A percentile compares a stretch with the other conserved stretches of the same genome.
These are phyloP conservation scores for Fusarium goolgardi DNA, from an alignment of 2,329 filamentous ascomycete genomes.

Conservation along the genomic window DNA sequence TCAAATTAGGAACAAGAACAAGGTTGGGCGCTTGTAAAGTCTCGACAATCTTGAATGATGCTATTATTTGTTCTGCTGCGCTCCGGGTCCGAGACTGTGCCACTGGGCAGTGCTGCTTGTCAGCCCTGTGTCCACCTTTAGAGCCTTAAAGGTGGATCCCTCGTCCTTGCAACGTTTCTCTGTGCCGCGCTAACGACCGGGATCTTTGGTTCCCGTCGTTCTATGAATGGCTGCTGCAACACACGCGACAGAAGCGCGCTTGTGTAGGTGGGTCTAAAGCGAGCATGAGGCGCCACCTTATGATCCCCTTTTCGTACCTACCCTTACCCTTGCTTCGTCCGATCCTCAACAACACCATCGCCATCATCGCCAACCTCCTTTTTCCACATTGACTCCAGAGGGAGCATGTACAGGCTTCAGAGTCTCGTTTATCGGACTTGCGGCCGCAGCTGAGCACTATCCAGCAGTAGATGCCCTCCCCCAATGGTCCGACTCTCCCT, in stretches of 20 bases:
- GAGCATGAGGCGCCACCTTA: constrained; percentile 19
- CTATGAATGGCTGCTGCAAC: constrained; percentile 31
- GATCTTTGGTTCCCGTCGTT: neutral
- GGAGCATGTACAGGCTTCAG: constrained; percentile 44
- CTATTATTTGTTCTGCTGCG: constrained; percentile 25
- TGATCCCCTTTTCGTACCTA: constrained; percentile 25
- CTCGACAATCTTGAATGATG: constrained; percentile 13
- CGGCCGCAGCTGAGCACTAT: constrained; percentile 30
- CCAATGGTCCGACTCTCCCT: constrained; percentile 58
- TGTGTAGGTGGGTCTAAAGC: neutral
- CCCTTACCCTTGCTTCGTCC: constrained; percentile 9
- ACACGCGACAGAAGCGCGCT: constrained; percentile 38
- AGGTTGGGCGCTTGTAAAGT: constrained; percentile 4
- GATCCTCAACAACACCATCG: constrained; percentile 23
- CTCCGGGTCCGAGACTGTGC: constrained; percentile 29
- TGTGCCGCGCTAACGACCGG: constrained; percentile 12
- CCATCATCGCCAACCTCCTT: constrained; percentile 21
- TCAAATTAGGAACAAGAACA: constrained; percentile 20
- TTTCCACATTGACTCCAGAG: constrained; percentile 11
- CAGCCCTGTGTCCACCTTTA: constrained; percentile 38
- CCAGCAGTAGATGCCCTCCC: constrained; percentile 31
- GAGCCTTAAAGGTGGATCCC: neutral
- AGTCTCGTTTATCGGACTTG: constrained; percentile 40
- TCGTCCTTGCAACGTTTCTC: neutral
- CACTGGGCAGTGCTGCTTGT: constrained; percentile 40